Evolutionary conservation across 2,329 filamentous ascomycete genomes (phyloP), one percentile per base, ranked within the genome.

Genomic region (Clonostachys rhizophaga): DNA sequence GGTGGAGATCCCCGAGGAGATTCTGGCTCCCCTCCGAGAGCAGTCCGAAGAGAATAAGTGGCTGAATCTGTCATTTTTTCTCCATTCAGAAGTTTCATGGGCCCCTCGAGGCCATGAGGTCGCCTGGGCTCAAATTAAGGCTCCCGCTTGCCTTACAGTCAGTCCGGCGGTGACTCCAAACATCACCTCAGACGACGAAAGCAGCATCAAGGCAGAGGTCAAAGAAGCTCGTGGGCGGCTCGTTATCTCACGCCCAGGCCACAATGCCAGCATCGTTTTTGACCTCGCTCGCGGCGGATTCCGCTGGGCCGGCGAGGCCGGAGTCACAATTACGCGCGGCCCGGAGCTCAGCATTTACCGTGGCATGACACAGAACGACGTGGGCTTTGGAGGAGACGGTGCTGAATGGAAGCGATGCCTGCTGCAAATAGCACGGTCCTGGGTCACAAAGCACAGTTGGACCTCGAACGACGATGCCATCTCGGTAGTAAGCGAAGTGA

Each of bases 31-130:
- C 5, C 12, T 13, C 35, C 35, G 40, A 14, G 40, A 42, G 12
- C 36, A 5, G 4, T 18, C 18, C 18, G 18, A 18, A 39, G 5
- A 39, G 36, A 18, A 16, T 5, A 16, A 14, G 18, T 42, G 40
- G 40, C 40, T 42, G n/a, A 13, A 14, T 13, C 12, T 84, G 39
- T 64, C 64, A 44, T 78, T 83, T 56, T 60, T 58, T 9, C 59
- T 75, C 14, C 64, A 64, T 37, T 44, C 67, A 34, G 55, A 64
- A 43, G 72, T 74, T 2, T 60, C 61, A 36, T 87, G 83, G 83
- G 70, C 73, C 42, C 50, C 69, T 2, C 64, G 70, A 0, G 69
- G 76, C 6, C 75, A 79, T 47, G 66, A 75, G 39, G 65, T 83
- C 34, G 76, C 78, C 6, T 76, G 2, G 34, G 49, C 13, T 50